Conservation (phyloP, 148 eudicot genomes). For the Beta vulgaris region DNA sequence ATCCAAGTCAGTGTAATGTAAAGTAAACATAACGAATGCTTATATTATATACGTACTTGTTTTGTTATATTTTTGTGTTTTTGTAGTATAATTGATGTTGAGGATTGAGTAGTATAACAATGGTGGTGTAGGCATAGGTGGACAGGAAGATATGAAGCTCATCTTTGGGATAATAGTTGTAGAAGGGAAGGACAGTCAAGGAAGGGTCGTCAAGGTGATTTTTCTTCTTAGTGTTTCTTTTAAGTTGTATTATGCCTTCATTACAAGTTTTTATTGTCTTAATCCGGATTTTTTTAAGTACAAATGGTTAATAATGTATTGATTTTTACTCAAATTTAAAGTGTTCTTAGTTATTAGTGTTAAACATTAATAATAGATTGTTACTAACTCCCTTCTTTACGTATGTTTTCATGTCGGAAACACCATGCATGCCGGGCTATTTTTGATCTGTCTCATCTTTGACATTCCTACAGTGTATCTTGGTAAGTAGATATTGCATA, state of each 20-base stretch:
- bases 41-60: no score
- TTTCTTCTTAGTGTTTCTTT: not conserved
- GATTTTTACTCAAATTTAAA: no score
- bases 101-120: not conserved
- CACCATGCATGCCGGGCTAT: conserved; percentile 18
- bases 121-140: conserved; percentile 70
- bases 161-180: conserved; percentile 93
- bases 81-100: not conserved
- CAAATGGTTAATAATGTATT: not conserved
- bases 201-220: conserved; percentile 91
- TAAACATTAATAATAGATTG: not conserved
- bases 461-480: conserved; percentile 55
- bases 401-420: not conserved
- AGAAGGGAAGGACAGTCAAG: conserved; percentile 97
- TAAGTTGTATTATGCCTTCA: no score
- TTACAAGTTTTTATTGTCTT: not conserved
- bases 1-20: no score
- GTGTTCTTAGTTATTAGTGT: no score
- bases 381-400: conserved; percentile 18
- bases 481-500: conserved; percentile 53
- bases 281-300: not conserved
- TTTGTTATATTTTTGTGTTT: not conserved
- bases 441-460: conserved; percentile 11
- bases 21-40: no score
- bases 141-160: conserved; percentile 93